A percentile compares a stretch with the other conserved stretches of the same genome.
phyloP scores from a whole-genome alignment of 805 yeast species.

The Citeromyces nyonsensis region DNA sequence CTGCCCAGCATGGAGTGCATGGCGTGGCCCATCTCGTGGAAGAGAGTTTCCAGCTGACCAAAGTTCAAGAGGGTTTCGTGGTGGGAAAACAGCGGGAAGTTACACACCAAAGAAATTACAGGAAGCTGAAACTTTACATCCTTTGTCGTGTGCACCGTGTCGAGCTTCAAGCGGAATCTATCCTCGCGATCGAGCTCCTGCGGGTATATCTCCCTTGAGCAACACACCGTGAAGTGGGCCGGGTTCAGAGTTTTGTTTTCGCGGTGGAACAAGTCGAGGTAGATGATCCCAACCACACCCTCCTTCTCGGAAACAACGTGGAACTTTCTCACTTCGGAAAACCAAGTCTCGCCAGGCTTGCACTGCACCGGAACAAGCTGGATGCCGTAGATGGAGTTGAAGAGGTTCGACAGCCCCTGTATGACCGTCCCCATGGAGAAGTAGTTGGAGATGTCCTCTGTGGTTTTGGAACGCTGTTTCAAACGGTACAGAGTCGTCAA shows the following conservation, averaged over 20 bases:
- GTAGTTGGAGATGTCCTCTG: conserved; percentile 43
- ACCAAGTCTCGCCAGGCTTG: conserved; percentile 74
- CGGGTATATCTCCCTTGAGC: conserved; percentile 67
- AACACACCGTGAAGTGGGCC: conserved; percentile 90
- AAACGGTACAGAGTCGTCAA: conserved; percentile 14
- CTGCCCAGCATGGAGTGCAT: conserved; percentile 95
- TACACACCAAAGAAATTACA: conserved; percentile 79
- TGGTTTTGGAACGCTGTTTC: conserved; percentile 17
- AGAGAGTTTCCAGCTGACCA: conserved; percentile 80
- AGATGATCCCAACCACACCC: conserved; percentile 64
- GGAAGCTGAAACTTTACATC: conserved; percentile 62
- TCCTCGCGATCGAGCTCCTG: conserved; percentile 28
- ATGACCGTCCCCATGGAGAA: conserved; percentile 80
- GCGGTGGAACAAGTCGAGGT: conserved; percentile 77
- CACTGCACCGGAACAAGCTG: conserved; percentile 52
- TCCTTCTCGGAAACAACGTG: conserved; percentile 54
- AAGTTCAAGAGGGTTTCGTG: conserved; percentile 45
- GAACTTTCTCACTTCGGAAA: conserved; percentile 67
- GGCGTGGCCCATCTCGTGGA: conserved; percentile 99
- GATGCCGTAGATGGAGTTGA: conserved; percentile 62
- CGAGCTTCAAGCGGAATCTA: conserved; percentile 15
- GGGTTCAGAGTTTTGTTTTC: conserved; percentile 68
- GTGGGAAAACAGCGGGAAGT: conserved; percentile 26
- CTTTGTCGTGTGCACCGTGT: conserved; percentile 17
- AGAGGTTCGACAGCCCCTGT: conserved; percentile 64